phyloP scores from a whole-genome alignment of 495 filamentous ascomycete genomes.

The Daldinia vernicosa region DNA sequence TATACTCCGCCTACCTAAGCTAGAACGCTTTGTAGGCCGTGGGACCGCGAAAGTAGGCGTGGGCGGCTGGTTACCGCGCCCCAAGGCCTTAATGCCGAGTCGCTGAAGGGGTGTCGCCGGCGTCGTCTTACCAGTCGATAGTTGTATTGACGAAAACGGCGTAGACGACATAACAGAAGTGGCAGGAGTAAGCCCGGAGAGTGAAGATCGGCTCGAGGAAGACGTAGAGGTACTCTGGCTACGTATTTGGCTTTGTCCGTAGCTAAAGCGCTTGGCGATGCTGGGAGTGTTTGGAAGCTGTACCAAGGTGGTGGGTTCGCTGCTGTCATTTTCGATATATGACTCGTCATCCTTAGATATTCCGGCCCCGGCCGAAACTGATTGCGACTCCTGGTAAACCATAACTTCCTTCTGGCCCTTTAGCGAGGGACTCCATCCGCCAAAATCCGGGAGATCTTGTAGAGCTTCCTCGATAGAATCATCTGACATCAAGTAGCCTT shows the following conservation, averaged over 20 bases:
- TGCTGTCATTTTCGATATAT: background rate
- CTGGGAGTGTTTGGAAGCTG: constrained; percentile 34
- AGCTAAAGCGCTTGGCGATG: constrained; percentile 33
- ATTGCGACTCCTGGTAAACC: constrained; percentile 42
- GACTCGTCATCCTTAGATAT: constrained; percentile 25
- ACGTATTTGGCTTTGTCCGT: constrained; percentile 16
- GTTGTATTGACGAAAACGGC: constrained; percentile 32
- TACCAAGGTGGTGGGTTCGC: background rate
- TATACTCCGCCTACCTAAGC: constrained; percentile 63
- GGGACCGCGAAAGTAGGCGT: constrained; percentile 57
- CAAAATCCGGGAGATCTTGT: constrained; percentile 52
- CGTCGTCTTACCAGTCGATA: constrained; percentile 43
- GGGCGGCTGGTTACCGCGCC: constrained; percentile 42
- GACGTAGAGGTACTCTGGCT: constrained; percentile 28
- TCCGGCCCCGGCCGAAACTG: background rate
- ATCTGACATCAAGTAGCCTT: constrained; percentile 55
- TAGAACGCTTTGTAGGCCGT: constrained; percentile 67
- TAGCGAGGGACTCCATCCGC: constrained; percentile 30
- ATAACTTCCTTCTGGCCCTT: constrained; percentile 37
- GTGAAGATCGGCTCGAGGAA: constrained; percentile 41
- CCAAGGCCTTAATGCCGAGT: constrained; percentile 55
- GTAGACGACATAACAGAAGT: constrained; percentile 44
- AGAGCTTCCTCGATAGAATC: constrained; percentile 58
- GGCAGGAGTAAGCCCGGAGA: constrained; percentile 39
- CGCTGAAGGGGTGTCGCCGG: constrained; percentile 56